Base-by-base conservation (phyloP, 768 basidiomycete genomes). In the Amylocystis lapponica region DNA sequence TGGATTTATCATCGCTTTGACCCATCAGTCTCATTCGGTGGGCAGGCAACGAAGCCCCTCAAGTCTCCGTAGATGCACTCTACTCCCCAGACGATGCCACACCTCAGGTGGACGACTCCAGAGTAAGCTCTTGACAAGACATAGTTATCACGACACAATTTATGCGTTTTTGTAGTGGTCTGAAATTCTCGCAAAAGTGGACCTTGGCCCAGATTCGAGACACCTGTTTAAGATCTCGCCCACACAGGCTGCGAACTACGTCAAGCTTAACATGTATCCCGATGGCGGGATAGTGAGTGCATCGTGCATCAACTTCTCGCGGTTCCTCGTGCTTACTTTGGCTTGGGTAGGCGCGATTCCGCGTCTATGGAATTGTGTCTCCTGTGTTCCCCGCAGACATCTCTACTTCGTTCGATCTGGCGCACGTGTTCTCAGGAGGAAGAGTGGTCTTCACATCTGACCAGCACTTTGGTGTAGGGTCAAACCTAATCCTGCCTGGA, bases 251-350 rank as follows among this genome's bases (percentile, higher is more conserved):
- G 71, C 75, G 44, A 94, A 83, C 49, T 86, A 85, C 62, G 81
- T 99, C 46, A 96, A 89, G 64, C 78, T 99, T 19, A 82, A 85
- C 52, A 93, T 95, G 79, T 91, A 92, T 65, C 96, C 96, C 3
- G 96, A 99, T 56, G 96, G 96, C 30, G 96, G 96, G 3, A 92
- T 98, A 59, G 93, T 92, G 58, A 67, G 84, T 25, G 9, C 23
- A 27, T 27, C 19, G 14, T 11, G 12, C 20, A 14, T 5, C 6
- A 29, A 13, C 17, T 27, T 35, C 31, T n/a, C n/a, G n/a, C n/a
- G n/a, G n/a, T n/a, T n/a, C n/a, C n/a, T n/a, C n/a, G n/a, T n/a
- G n/a, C n/a, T n/a, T n/a, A n/a, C n/a, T n/a, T n/a, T n/a, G n/a
- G n/a, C n/a, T n/a, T n/a, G n/a, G n/a, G 21, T 50, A 94, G 91